Base-by-base conservation (phyloP, 768 basidiomycete genomes). In the Amanita rimosa region DNA sequence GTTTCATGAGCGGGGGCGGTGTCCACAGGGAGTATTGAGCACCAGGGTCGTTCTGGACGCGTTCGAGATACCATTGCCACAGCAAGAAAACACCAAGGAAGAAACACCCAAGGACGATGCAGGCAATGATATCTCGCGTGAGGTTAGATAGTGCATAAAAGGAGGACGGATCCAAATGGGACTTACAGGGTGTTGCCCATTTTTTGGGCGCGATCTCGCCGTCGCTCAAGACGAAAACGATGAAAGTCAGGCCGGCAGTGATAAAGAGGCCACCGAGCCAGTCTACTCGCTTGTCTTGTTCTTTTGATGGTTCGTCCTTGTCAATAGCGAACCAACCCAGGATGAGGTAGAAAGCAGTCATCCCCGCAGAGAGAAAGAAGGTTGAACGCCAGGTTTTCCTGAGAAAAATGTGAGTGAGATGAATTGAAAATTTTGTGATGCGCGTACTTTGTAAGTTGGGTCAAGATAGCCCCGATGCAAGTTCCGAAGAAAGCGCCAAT, bases 401-500 rank as follows among this genome's bases (percentile, higher is more conserved):
- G 31, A 42, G 16, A 31, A 27, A 5, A 41, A 9, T n/a, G 17
- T 44, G 7, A 21, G 16, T 44, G 0, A 33, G 13, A 33, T 19
- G 4, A 34, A 22, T 14, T 2, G 21, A 41, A 8, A 31, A 27
- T 8, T 9, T 8, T 7, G 47, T 29, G 36, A 35, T 19, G 26
- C 3, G 19, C 67, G 29, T 50, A 72, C 74, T 49, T 46, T 17
- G 75, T 67, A 10, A 64, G 63, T 55, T 88, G 74, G 0, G 81
- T 85, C 16, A 89, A 63, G 1, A 82, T 64, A n/a, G 86, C 88
- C 13, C 90, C 89, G 0, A 90, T 50, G 0, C 80, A 65, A 24
- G 71, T 70, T 1, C 91, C 90, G 13, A 91, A 64, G 0, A 78
- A 84, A 0, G 74, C 84, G 0, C 92, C 93, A 4, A 94, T 58